Evolutionary conservation across 306 rosid genomes (phyloP), one percentile per base, ranked within the genome.

Genomic region (Senna siamea): DNA sequence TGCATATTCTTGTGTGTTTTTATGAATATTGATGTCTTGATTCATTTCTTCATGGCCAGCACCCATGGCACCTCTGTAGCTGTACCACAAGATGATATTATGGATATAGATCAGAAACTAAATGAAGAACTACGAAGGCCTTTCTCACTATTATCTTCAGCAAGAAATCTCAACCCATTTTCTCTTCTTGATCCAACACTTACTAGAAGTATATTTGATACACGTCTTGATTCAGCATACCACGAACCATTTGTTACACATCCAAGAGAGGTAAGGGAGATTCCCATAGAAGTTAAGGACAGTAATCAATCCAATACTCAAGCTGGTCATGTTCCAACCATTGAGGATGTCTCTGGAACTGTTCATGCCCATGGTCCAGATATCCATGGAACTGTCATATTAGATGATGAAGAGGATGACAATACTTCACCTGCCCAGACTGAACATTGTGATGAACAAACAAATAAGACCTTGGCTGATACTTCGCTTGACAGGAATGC

Each of bases 231-330:
- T 70, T 74, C 76, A n/a, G 69, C 82, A 22, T 63, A 55, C 72
- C 81, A 10, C 43, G 66, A 73, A 19, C 89, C 93, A 43, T 10
- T 79, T 54, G 83, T 87, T 20, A 77, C 86, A 63, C 93, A 82
- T 69, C 89, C 93, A 53, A 86, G 85, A 78, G 89, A 86, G 76
- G 79, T 78, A 68, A 84, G 93, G 75, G 84, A 82, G 91, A 84
- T 84, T 69, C 93, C 93, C 63, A 79, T 89, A 78, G 91, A 89
- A 75, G 78, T 86, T 54, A 86, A 76, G 78, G 93, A 82, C 76
- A 80, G 73, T 9, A 66, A 20, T 77, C 85, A 59, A 62, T 75
- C 89, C 35, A 68, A 87, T 40, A 71, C 81, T 69, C 84, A 50
- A 66, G 59, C 86, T 69, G 84, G 84, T 63, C 83, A 58, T 72